phyloP scores from a whole-genome alignment of 768 basidiomycete species.

The Peribolospora baueri region DNA sequence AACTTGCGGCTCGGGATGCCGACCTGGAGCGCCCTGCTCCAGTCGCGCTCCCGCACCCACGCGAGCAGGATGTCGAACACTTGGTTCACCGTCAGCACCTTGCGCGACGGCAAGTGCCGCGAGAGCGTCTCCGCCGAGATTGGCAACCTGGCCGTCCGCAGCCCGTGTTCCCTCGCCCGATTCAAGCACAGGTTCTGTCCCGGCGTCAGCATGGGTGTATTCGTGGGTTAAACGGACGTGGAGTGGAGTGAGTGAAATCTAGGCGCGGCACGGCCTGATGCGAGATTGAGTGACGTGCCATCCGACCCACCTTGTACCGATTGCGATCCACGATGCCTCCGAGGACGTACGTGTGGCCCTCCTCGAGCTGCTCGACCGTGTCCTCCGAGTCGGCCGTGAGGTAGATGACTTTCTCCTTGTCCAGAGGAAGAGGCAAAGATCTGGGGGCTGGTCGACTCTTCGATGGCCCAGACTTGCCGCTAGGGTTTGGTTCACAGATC shows the following conservation, averaged over 20 bases:
- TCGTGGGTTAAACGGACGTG: neutral
- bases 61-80: slow-evolving; percentile 54
- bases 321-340: slow-evolving; percentile 92
- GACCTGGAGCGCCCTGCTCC: slow-evolving; percentile 64
- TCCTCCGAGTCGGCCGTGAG: slow-evolving; percentile 82
- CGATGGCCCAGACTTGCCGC: neutral
- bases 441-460: neutral
- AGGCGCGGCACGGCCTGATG: slow-evolving; percentile 10
- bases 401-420: slow-evolving; percentile 45
- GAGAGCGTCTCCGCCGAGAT: slow-evolving; percentile 65
- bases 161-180: slow-evolving; percentile 47
- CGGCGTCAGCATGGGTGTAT: neutral
- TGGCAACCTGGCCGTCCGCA: slow-evolving; percentile 71
- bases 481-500: too few relatives aligned
- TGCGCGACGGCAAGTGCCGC: slow-evolving; percentile 51
- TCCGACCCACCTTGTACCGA: slow-evolving; percentile 50
- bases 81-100: slow-evolving; percentile 93
- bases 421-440: slow-evolving; percentile 5
- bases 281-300: slow-evolving; percentile 1
- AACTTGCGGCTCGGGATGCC: slow-evolving; percentile 88
- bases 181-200: slow-evolving; percentile 66
- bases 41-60: slow-evolving; percentile 55
- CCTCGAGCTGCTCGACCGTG: slow-evolving; percentile 54
- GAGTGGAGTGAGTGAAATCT: neutral
- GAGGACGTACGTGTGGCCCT: slow-evolving; percentile 75